A percentile compares a stretch with the other conserved stretches of the same genome.
Evolutionary conservation across 345 rosid species (phyloP).

Genomic region (Murraya koenigii): DNA sequence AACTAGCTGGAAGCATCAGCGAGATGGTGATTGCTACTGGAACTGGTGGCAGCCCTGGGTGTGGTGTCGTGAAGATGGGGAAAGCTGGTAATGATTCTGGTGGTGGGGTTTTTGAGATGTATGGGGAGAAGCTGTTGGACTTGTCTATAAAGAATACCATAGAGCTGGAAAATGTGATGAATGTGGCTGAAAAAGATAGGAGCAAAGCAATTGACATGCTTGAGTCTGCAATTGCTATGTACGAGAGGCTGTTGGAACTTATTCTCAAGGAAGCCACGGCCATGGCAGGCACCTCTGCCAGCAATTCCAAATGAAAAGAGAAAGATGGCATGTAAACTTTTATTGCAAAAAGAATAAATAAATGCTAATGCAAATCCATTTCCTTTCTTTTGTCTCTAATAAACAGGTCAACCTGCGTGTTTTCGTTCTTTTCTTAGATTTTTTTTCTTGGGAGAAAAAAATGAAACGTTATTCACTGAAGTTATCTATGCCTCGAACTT

Average conservation of each 20-base stretch:
- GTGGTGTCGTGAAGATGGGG: background rate
- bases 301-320: background rate
- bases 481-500: too few species aligned
- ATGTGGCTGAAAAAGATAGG: conserved; percentile 24
- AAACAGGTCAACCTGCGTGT: too few species aligned
- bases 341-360: background rate
- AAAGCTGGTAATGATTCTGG: background rate
- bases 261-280: conserved; percentile 44
- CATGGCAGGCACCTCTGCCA: conserved; percentile 11
- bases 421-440: too few species aligned
- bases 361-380: background rate
- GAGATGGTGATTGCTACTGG: conserved; percentile 31
- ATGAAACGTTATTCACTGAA: background rate
- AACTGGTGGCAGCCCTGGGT: background rate
- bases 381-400: background rate
- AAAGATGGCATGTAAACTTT: background rate
- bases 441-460: too few species aligned
- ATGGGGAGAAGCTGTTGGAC: conserved; percentile 12
- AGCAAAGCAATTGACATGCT: conserved; percentile 38
- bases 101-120: conserved; percentile 5
- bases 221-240: conserved; percentile 37
- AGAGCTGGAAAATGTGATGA: conserved; percentile 25
- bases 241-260: conserved; percentile 35
- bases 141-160: conserved; percentile 13
- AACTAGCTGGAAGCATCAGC: conserved; percentile 24